A percentile compares a stretch with the other conserved stretches of the same genome.
phyloP scores from a whole-genome alignment of 768 basidiomycete species.

The Pulveroboletus sp. region DNA sequence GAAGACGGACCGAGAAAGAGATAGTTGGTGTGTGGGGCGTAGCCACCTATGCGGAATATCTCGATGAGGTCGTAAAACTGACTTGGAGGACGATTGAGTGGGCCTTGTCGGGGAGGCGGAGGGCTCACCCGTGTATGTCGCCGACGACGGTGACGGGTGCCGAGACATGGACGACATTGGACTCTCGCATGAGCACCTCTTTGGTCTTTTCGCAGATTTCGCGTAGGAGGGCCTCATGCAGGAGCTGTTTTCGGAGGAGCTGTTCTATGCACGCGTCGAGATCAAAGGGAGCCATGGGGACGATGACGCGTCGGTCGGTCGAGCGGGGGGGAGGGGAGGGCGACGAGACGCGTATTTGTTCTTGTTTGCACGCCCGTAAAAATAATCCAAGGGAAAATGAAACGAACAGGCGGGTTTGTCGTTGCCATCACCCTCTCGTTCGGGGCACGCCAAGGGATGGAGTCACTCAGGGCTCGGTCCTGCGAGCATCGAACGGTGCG shows the following conservation, averaged over 20 bases:
- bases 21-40: conserved; percentile 95
- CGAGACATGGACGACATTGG: conserved; percentile 95
- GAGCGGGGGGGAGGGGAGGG: neutral
- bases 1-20: conserved; percentile 84
- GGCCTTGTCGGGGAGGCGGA: conserved; percentile 11
- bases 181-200: conserved; percentile 98
- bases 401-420: neutral
- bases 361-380: conserved; percentile 13
- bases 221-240: conserved; percentile 89
- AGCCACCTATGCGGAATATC: conserved; percentile 98
- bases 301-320: conserved; percentile 3
- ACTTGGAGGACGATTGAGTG: conserved; percentile 49
- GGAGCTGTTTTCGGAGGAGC: conserved; percentile 83
- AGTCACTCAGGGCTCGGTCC: conserved; percentile 11
- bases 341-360: conserved; percentile 14
- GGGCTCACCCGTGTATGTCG: conserved; percentile 94
- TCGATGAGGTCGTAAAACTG: conserved; percentile 99
- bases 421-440: conserved; percentile 1
- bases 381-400: conserved; percentile 9
- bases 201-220: conserved; percentile 99
- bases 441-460: neutral
- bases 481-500: conserved; percentile 8
- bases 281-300: conserved; percentile 63
- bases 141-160: conserved; percentile 98
- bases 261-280: conserved; percentile 95